Conservation (phyloP, 106 monocot species). For the Dioscorea alata region DNA sequence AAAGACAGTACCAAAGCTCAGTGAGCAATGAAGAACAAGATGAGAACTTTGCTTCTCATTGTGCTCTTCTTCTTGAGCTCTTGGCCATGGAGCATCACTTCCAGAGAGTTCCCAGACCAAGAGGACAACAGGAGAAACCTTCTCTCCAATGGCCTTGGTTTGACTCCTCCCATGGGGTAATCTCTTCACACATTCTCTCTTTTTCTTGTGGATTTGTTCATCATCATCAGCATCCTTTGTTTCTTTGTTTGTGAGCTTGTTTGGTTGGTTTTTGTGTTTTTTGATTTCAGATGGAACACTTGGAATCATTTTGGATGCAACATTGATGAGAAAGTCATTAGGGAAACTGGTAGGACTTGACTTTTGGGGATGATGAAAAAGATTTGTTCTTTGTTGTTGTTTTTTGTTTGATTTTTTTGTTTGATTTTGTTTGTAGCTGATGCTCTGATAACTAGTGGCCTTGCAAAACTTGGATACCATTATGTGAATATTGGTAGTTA, state of each 20-base stretch:
- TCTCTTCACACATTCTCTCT: neutral
- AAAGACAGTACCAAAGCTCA: too few species aligned
- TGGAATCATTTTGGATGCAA: conserved; percentile 73
- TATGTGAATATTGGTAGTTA: conserved; percentile 73
- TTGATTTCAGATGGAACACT: conserved; percentile 55
- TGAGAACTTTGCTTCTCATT: neutral
- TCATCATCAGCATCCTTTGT: neutral
- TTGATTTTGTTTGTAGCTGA: conserved; percentile 39
- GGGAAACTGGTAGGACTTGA: conserved; percentile 36
- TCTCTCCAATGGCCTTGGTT: conserved; percentile 48
- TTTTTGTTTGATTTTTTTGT: neutral
- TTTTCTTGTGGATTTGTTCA: neutral
- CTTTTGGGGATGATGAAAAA: neutral
- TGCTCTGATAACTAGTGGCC: conserved; percentile 62
- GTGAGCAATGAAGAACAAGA: neutral
- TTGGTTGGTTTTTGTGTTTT: neutral
- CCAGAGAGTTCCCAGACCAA: conserved; percentile 1
- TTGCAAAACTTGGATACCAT: conserved; percentile 59
- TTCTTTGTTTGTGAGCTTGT: neutral
- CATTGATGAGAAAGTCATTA: conserved; percentile 47
- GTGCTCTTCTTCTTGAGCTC: conserved; percentile 8
- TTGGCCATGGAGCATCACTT: neutral
- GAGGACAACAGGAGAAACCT: conserved; percentile 26
- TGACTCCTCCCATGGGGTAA: conserved; percentile 78
- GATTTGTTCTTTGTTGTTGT: neutral